Evolutionary conservation across 2,329 filamentous ascomycete genomes (phyloP).

Genomic region (Pyrenophora teres): DNA sequence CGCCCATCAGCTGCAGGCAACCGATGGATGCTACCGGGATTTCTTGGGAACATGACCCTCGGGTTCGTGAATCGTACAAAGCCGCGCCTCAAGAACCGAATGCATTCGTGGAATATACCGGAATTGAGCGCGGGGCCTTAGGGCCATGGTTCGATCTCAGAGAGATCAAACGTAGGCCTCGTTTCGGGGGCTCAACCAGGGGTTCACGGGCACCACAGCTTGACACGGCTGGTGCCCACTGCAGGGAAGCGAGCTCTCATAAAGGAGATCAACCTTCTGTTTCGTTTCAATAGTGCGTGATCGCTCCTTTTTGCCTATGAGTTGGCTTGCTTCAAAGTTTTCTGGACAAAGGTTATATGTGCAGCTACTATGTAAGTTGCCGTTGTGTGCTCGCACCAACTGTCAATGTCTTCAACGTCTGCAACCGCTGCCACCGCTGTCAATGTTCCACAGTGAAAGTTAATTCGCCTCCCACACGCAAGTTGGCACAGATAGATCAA

Average conservation of each 20-base stretch:
- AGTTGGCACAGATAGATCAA: background rate
- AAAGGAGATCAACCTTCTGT: no score
- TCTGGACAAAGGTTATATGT: no score
- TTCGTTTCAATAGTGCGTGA: no score
- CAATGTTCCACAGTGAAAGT: slow-evolving; percentile 3
- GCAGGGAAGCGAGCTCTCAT: no score
- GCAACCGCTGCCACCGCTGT: background rate
- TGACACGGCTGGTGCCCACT: no score
- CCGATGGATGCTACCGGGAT: slow-evolving; percentile 5
- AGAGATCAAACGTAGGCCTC: slow-evolving; percentile 1
- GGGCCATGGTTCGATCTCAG: background rate
- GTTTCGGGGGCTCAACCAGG: slow-evolving; percentile 1
- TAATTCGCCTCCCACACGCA: background rate
- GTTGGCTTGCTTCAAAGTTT: no score
- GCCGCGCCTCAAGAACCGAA: background rate
- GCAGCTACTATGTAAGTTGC: no score
- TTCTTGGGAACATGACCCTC: background rate
- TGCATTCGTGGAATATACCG: background rate
- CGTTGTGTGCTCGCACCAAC: no score
- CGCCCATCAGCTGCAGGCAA: slow-evolving; percentile 24
- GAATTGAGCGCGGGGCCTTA: background rate
- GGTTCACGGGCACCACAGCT: background rate
- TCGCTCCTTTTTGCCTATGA: no score
- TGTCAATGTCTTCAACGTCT: background rate
- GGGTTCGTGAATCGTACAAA: background rate